These are phyloP conservation scores for Simmondsia chinensis DNA, from an alignment of 148 eudicot species.

Conservation along the genomic window DNA sequence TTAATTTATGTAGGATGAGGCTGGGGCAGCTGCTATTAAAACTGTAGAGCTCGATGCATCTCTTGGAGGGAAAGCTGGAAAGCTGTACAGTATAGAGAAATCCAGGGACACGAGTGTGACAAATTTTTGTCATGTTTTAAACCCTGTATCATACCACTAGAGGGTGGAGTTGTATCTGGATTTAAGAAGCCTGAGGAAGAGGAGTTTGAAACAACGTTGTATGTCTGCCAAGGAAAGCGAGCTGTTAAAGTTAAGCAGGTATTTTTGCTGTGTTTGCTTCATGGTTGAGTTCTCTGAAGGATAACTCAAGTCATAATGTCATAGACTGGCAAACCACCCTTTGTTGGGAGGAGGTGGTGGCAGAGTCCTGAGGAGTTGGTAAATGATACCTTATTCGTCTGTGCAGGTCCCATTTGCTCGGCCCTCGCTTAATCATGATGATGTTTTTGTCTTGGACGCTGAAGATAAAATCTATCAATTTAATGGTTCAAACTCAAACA, in stretches of 20 bases:
- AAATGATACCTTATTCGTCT: conserved; percentile 6
- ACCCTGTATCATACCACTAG: conserved; percentile 90
- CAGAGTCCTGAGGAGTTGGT: not conserved
- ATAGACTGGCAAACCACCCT: no score
- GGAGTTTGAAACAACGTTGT: conserved; percentile 87
- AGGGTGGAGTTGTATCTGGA: conserved; percentile 97
- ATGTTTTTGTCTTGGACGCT: conserved; percentile 90
- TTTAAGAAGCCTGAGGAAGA: conserved; percentile 84
- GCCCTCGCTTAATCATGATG: conserved; percentile 91
- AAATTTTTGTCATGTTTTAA: conserved; percentile 91
- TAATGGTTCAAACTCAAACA: conserved; percentile 97
- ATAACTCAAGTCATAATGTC: not conserved
- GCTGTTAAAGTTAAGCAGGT: conserved; percentile 94
- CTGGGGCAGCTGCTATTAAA: conserved; percentile 96
- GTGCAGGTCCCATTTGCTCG: conserved; percentile 96
- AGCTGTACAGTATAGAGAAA: conserved; percentile 94
- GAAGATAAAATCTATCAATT: conserved; percentile 94
- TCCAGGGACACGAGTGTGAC: conserved; percentile 93
- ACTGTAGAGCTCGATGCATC: conserved; percentile 88
- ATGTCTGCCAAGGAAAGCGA: conserved; percentile 86
- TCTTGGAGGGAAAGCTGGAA: conserved; percentile 93
- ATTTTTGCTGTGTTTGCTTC: not conserved
- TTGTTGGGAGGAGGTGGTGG: not conserved
- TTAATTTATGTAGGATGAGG: conserved; percentile 66
- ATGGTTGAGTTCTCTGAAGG: not conserved